Evolutionary conservation across 306 rosid genomes (phyloP), one percentile per base, ranked within the genome.

Genomic region (Quercus ilex): DNA sequence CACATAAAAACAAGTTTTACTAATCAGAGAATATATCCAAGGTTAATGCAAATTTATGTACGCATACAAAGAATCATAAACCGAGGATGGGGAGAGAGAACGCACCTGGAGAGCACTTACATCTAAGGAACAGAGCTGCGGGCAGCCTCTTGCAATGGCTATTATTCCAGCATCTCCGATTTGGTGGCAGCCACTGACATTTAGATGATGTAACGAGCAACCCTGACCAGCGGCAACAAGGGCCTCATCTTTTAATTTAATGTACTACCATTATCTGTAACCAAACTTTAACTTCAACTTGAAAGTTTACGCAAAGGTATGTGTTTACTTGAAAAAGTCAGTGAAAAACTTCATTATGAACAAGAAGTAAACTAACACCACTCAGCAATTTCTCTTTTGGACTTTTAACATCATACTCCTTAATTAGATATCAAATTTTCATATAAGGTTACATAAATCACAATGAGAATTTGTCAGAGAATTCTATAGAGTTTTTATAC

Each of bases 161-260:
- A 86, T 78, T 63, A 95, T 78, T 77, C 99, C 99, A 77, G 87
- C 92, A 84, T 95, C 96, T 43, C 97, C 97, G 25, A 95, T 90
- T 75, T 89, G 93, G 76, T 91, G 96, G 90, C 99, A 95, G 78
- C 98, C 99, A 75, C 99, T 95, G 71, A 95, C 97, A 78, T 95
- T 95, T 74, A 95, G 88, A 84, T 85, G 76, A 20, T 90, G 90
- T 69, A 95, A 91, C 69, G 92, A 89, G 88, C 92, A 86, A 30
- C 98, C 92, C 74, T 79, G 81, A 74, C 96, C 93, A 83, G 93
- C 75, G 79, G 98, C 88, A 74, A 90, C 85, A 79, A 95, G 97
- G 69, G 96, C 99, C 80, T 70, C 96, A 83, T 95, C 94, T 12
- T 23, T 0, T 23, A 23, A 23, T 23, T 23, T 23, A 23, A 23